phyloP scores from a whole-genome alignment of 257 asterid genomes.

The Penstemon newberryi region DNA sequence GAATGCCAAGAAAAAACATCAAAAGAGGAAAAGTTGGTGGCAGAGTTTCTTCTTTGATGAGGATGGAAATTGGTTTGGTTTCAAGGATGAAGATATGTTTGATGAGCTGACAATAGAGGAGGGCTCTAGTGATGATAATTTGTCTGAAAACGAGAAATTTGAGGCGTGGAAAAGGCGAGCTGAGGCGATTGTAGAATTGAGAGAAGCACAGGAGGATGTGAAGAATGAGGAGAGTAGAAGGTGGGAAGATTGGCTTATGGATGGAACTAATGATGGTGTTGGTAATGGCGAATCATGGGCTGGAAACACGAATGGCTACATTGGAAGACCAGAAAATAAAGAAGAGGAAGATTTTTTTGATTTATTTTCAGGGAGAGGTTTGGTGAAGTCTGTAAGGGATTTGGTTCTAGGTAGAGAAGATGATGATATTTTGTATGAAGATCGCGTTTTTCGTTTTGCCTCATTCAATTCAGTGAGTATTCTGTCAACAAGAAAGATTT shows the following conservation, averaged over 20 bases:
- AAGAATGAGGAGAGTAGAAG: conserved; percentile 81
- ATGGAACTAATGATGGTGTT: conserved; percentile 21
- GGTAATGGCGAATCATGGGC: conserved; percentile 47
- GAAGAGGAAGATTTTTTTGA: conserved; percentile 47
- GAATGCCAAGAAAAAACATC: conserved; percentile 61
- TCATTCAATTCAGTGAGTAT: conserved; percentile 78
- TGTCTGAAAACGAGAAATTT: conserved; percentile 80
- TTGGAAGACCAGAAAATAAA: conserved; percentile 42
- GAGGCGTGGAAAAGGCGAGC: conserved; percentile 97
- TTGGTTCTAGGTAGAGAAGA: conserved; percentile 72
- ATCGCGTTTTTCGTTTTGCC: conserved; percentile 87
- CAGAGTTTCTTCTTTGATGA: conserved; percentile 74
- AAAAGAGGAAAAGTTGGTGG: conserved; percentile 79
- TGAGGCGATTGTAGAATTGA: conserved; percentile 82
- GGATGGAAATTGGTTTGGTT: conserved; percentile 87
- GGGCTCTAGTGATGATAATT: conserved; percentile 44
- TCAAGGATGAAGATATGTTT: conserved; percentile 72
- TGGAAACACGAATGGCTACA: conserved; percentile 45
- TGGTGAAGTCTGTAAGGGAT: conserved; percentile 80
- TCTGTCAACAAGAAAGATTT: too few species aligned
- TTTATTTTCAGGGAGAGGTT: conserved; percentile 62
- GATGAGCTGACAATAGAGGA: conserved; percentile 61
- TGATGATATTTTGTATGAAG: conserved; percentile 90
- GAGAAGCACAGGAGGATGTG: conserved; percentile 86
- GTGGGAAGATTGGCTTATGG: conserved; percentile 98